Conservation (phyloP, 441 rosid genomes). For the Daphne laureola region DNA sequence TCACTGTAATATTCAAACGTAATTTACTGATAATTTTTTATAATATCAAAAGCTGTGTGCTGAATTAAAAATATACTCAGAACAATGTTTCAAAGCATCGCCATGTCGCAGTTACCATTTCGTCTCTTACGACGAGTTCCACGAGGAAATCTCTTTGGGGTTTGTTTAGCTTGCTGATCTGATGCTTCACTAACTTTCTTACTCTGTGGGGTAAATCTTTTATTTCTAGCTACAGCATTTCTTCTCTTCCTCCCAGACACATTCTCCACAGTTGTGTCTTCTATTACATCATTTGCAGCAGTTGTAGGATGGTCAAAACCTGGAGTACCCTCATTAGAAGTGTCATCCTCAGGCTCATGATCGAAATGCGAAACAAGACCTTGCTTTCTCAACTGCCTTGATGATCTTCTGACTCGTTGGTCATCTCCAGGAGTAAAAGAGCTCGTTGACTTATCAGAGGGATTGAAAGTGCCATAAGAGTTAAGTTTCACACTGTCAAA, state of each 20-base stretch:
- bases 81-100: constrained; percentile 3
- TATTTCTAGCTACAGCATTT: constrained; percentile 23
- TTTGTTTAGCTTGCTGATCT: constrained; percentile 32
- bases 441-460: constrained; percentile 18
- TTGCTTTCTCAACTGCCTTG: constrained; percentile 33
- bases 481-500: constrained; percentile 20
- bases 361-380: constrained; percentile 18
- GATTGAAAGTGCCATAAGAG: constrained; percentile 17
- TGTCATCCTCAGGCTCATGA: constrained; percentile 33
- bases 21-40: too few relatives aligned
- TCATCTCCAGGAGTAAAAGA: constrained; percentile 15
- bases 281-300: constrained; percentile 23
- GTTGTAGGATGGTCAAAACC: constrained; percentile 25
- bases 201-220: constrained; percentile 31
- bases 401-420: constrained; percentile 23
- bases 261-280: constrained; percentile 23
- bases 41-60: constrained; percentile 4
- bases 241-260: constrained; percentile 32
- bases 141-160: constrained; percentile 62
- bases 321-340: constrained; percentile 15
- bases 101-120: constrained; percentile 29
- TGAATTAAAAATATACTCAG: constrained; percentile 3
- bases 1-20: constrained; percentile 28
- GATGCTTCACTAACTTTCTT: constrained; percentile 31
- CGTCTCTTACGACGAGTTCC: constrained; percentile 61